Base-by-base conservation (phyloP, 176 grass and related monocot genomes). In the Musa schizocarpa region DNA sequence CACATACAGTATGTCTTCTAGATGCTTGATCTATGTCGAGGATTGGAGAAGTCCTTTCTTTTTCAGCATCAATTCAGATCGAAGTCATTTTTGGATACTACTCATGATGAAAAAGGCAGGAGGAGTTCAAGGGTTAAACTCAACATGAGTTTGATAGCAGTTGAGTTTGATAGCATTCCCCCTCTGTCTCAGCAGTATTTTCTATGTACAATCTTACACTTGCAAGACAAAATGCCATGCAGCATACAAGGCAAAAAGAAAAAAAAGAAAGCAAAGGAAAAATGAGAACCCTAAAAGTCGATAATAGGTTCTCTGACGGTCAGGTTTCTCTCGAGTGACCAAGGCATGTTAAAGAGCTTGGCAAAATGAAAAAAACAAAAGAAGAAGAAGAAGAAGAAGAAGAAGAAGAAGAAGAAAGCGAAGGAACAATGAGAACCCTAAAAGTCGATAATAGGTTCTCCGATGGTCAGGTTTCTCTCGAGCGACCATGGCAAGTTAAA, bases 391-490 rank as follows among this genome's bases (percentile, higher is more conserved):
- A 23, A 56, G 54, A 7, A 21, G 25, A 26, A 26, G 25, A 26
- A 77, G 52, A 21, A 48, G 34, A 6, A 27, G 62, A 23, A 73
- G 11, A 50, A 56, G 54, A 7, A 21, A 56, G 34, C 34, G 12
- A 48, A 50, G 10, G 69, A 69, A 54, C 50, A 50, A 2, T 51
- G 43, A 70, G 68, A 70, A 70, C 43, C 68, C 21, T 87, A 98
- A 74, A 98, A 94, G 78, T 98, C 95, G 77, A 98, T 94, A 68
- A 91, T 98, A 68, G 95, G 95, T 86, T 98, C 95, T 84, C 95
- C 95, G 77, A 98, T 77, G 52, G 90, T 98, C 65, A 98, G 76
- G 84, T 98, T 98, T 52, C 95, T 86, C 84, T 98, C 82, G 22
- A 98, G 81, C 12, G 87, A 90, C 83, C 83, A 93, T 53, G 90